These are phyloP conservation scores for Asterophora parasitica DNA, from an alignment of 768 basidiomycete genomes.

Conservation along the genomic window DNA sequence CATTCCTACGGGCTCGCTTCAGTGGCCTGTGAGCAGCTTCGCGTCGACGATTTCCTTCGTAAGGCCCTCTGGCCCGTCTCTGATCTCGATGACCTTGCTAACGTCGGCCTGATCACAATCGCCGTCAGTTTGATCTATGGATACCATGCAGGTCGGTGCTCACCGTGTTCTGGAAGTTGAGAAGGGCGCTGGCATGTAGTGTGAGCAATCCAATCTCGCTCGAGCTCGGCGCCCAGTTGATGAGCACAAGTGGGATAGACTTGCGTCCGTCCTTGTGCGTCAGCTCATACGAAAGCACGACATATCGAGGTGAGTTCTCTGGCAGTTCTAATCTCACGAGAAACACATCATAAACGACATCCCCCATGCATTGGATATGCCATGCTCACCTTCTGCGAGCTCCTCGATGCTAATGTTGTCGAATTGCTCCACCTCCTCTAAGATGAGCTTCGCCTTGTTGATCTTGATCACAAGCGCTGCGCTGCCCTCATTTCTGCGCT, in stretches of 20 bases:
- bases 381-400: constrained; percentile 74
- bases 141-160: constrained; percentile 21
- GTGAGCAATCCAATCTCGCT: constrained; percentile 75
- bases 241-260: constrained; percentile 78
- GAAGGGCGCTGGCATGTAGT: constrained; percentile 76
- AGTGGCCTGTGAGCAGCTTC: constrained; percentile 35
- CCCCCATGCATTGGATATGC: background rate
- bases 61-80: constrained; percentile 77
- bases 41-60: constrained; percentile 70
- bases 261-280: constrained; percentile 76
- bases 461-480: constrained; percentile 88
- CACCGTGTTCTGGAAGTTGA: constrained; percentile 77
- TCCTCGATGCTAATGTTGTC: constrained; percentile 76
- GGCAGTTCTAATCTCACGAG: constrained; percentile 61
- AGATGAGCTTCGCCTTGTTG: constrained; percentile 72
- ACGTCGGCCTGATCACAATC: constrained; percentile 54
- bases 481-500: constrained; percentile 67
- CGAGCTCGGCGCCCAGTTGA: constrained; percentile 84
- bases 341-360: constrained; percentile 1
- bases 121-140: background rate
- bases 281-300: constrained; percentile 80
- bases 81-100: constrained; percentile 74
- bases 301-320: constrained; percentile 81
- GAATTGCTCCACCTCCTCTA: constrained; percentile 82
- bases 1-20: background rate